Base-by-base conservation (phyloP, 2,329 filamentous ascomycete species). In the Acrodontium crateriforme region DNA sequence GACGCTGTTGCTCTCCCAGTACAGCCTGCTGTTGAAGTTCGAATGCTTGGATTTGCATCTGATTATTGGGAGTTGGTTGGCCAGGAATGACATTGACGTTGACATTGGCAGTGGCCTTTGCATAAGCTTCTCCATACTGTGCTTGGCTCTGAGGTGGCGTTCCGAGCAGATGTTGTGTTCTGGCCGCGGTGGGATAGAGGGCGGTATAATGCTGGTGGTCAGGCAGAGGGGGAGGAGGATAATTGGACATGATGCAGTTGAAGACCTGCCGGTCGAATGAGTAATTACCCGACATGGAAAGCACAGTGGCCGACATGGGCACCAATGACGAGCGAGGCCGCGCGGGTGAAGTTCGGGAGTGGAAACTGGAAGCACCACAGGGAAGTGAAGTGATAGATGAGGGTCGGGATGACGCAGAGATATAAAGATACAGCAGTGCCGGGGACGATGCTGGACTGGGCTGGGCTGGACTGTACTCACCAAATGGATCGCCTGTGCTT, bases 231-330 rank as follows among this genome's bases (percentile, higher is more conserved):
- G 47, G 47, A 24, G 50, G 50, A 15, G 51, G 50, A 33, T 52
- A 50, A 22, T 22, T 22, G 24, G 50, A 47, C 52, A 55, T 55
- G 33, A 48, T 50, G 45, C 47, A 49, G 38, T 46, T 42, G 31
- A 45, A 41, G 30, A 46, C 41, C 45, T 48, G 45, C 40, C 44
- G 41, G 37, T 46, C n/a, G 40, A 35, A 42, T 46, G 40, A 47
- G 42, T 42, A 46, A 41, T 39, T 39, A 33, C 48, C 43, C 39
- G 44, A 42, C 46, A 49, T 47, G n/a, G n/a, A n/a, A n/a, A n/a
- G n/a, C 26, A 44, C 39, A 31, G 43, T 39, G 45, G 44, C 40
- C 46, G 43, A 46, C 43, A 46, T 46, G 22, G 14, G n/a, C n/a
- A n/a, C n/a, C n/a, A n/a, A n/a, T n/a, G n/a, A n/a, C n/a, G n/a